These are phyloP conservation scores for Rubia balearica DNA, from an alignment of 305 asterid genomes.

Conservation along the genomic window DNA sequence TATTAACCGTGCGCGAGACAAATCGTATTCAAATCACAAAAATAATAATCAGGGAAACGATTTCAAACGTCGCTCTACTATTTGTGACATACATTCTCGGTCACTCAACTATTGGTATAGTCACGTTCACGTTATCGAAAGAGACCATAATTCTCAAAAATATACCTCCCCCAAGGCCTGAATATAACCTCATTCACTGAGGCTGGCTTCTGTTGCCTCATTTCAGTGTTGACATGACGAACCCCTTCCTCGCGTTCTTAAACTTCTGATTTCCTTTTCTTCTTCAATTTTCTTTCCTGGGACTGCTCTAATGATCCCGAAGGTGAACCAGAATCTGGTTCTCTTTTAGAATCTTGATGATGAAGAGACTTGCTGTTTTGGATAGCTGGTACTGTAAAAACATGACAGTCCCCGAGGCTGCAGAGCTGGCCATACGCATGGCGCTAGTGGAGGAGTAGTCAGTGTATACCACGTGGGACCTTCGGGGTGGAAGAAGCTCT, in stretches of 20 bases:
- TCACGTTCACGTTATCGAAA: no score
- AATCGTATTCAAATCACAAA: no score
- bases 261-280: neutral
- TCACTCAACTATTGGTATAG: no score
- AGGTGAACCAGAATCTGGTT: slow-evolving; percentile 23
- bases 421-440: slow-evolving; percentile 88
- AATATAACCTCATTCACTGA: no score
- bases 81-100: no score
- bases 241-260: neutral
- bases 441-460: slow-evolving; percentile 98
- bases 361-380: slow-evolving; percentile 55
- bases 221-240: no score
- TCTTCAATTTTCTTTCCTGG: slow-evolving; percentile 13
- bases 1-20: no score
- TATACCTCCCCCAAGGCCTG: no score
- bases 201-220: no score
- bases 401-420: slow-evolving; percentile 93
- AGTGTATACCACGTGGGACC: slow-evolving; percentile 93
- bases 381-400: slow-evolving; percentile 80
- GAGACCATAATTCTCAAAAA: no score
- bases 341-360: slow-evolving; percentile 43
- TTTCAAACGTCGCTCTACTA: no score
- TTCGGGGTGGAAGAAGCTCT: slow-evolving; percentile 78
- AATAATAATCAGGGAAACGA: no score
- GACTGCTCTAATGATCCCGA: slow-evolving; percentile 11